Base-by-base conservation (phyloP, 805 yeast genomes). In the Saccharomycopsis sp. region DNA sequence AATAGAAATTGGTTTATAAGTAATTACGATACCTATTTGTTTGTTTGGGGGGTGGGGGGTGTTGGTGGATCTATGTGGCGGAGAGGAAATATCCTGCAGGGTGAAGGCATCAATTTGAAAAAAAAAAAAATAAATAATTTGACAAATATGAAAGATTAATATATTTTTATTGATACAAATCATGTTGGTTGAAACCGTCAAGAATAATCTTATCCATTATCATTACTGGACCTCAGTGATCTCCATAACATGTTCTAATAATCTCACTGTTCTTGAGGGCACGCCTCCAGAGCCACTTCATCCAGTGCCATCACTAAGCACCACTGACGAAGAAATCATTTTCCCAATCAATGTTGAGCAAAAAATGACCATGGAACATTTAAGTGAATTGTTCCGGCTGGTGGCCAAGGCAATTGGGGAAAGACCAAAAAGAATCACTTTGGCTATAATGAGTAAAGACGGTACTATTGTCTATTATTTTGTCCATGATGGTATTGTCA, bases 401-500 rank as follows among this genome's bases (percentile, higher is more conserved):
- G 19, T 41, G 13, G 38, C 13, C 14, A 17, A 17, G 17, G 24
- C 5, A 26, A n/a, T 31, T n/a, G 1, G 48, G 48, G 1, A 4
- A 11, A 55, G 74, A 22, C 75, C 77, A 0, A 60, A 59, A 36
- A 62, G 78, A 45, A 50, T 83, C 2, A 63, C 79, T 0, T 51
- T 77, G 24, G 88, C 75, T 0, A 64, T 82, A 5, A 70, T 74
- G 2, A 78, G 74, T 53, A 71, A 71, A 44, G 93, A 83, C 57
- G 81, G 86, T 2, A 79, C 88, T 0, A 68, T 80, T 16, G 81
- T 81, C n/a, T 83, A 77, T 53, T 82, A 83, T 58, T 74, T 75
- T 57, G 67, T 79, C 14, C 76, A 80, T 57, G 77, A 76, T 53
- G 89, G 89, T 3, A 60, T 81, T 7, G 75, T 70, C 27, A 76